Percentiles rank a stretch among this genome's conserved stretches.
Evolutionary conservation across 805 yeast species (phyloP).

Genomic region (Cephaloascus fragrans): DNA sequence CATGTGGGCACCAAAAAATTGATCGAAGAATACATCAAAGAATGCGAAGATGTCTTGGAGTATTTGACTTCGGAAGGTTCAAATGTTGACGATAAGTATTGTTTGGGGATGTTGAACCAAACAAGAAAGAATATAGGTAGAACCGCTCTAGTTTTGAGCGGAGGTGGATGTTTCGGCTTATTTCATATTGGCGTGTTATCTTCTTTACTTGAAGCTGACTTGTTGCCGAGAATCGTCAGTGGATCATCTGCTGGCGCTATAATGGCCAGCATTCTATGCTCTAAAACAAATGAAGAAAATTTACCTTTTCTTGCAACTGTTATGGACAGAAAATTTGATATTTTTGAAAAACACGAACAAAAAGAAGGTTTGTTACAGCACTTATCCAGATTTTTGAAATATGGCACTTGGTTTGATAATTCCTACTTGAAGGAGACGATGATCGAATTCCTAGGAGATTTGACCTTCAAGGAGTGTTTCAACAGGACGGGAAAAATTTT

Average conservation of each 20-base stretch:
- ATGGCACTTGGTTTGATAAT: slow-evolving; percentile 86
- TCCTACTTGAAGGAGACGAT: slow-evolving; percentile 62
- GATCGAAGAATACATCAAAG: slow-evolving; percentile 75
- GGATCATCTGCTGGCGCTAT: slow-evolving; percentile 97
- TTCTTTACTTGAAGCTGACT: slow-evolving; percentile 61
- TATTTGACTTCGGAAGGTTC: slow-evolving; percentile 26
- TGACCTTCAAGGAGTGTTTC: slow-evolving; percentile 91
- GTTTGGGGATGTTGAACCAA: slow-evolving; percentile 72
- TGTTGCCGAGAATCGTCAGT: slow-evolving; percentile 79
- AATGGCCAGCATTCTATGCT: slow-evolving; percentile 80
- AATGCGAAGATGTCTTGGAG: slow-evolving; percentile 47
- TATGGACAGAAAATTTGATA: slow-evolving; percentile 43
- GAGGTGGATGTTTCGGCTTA: slow-evolving; percentile 92
- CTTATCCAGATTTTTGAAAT: slow-evolving; percentile 53
- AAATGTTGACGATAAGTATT: slow-evolving; percentile 53
- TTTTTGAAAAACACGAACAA: slow-evolving; percentile 38
- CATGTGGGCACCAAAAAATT: slow-evolving; percentile 78
- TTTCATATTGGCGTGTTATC: slow-evolving; percentile 88
- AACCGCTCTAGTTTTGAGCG: slow-evolving; percentile 89
- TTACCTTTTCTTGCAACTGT: slow-evolving; percentile 48
- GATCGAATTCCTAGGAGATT: slow-evolving; percentile 72
- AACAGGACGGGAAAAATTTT: slow-evolving; percentile 89
- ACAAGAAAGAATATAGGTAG: slow-evolving; percentile 89
- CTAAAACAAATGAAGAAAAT: slow-evolving; percentile 67
- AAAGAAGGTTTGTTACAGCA: slow-evolving; percentile 38